phyloP scores from a whole-genome alignment of 179 eudicot genomes.

The Kewa caespitosa region DNA sequence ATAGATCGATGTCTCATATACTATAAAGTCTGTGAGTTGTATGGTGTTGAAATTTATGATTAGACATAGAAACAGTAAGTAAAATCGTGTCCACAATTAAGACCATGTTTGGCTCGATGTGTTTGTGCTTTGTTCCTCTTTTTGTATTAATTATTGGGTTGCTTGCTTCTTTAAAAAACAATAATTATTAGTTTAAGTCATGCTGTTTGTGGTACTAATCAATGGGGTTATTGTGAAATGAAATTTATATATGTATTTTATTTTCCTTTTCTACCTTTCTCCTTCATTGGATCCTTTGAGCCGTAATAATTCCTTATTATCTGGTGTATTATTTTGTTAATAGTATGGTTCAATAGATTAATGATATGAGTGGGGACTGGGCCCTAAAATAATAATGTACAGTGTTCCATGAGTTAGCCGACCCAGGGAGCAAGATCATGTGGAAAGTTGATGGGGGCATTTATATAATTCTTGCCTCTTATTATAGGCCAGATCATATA shows the following conservation, averaged over 20 bases:
- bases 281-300: conserved; percentile 26
- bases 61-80: conserved; percentile 32
- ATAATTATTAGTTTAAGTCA: conserved; percentile 22
- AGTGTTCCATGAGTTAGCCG: conserved; percentile 32
- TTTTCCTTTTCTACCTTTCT: background rate
- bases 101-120: conserved; percentile 25
- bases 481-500: conserved; percentile 25
- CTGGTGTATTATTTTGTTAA: conserved; percentile 16
- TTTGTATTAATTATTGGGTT: conserved; percentile 12
- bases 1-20: conserved; percentile 24
- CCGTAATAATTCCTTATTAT: conserved; percentile 10
- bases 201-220: conserved; percentile 15
- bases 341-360: conserved; percentile 20
- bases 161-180: background rate
- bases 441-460: conserved; percentile 42
- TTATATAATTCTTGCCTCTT: conserved; percentile 22
- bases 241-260: background rate
- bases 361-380: conserved; percentile 21
- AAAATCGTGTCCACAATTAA: conserved; percentile 29
- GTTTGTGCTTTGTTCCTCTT: conserved; percentile 9
- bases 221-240: background rate
- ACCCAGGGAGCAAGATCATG: conserved; percentile 55
- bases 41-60: conserved; percentile 35
- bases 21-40: conserved; percentile 30
- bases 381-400: conserved; percentile 34